Percentiles rank a stretch among this genome's conserved stretches.
phyloP scores from a whole-genome alignment of 176 grass and related monocot genomes.

The Carex parvula region DNA sequence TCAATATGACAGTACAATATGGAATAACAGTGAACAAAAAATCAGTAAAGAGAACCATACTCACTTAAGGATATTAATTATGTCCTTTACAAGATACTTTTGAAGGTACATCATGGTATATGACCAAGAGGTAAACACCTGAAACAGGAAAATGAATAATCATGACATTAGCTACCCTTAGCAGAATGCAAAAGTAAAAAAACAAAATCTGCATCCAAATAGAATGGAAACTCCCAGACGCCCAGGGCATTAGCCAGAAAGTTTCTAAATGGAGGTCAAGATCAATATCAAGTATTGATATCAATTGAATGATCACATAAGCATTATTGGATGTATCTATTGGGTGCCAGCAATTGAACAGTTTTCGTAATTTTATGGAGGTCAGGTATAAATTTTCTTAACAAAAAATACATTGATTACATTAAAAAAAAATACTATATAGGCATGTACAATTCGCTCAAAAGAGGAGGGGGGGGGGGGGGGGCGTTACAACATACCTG shows the following conservation, averaged over 20 bases:
- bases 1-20: neutral
- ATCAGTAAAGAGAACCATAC: conserved; percentile 29
- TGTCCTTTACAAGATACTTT: conserved; percentile 91
- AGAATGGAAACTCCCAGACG: neutral
- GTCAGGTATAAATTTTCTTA: too few species aligned
- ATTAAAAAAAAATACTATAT: too few species aligned
- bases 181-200: conserved; percentile 7
- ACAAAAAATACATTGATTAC: too few species aligned
- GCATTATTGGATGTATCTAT: too few species aligned
- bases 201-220: neutral
- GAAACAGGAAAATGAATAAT: conserved; percentile 30
- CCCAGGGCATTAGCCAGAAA: too few species aligned
- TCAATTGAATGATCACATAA: too few species aligned
- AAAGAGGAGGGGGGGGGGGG: too few species aligned
- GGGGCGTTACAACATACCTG: conserved; percentile 41
- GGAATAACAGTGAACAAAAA: neutral
- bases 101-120: conserved; percentile 96
- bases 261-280: too few species aligned
- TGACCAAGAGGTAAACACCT: conserved; percentile 98
- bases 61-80: conserved; percentile 72
- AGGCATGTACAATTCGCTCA: too few species aligned
- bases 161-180: neutral
- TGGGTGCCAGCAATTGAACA: too few species aligned
- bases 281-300: too few species aligned
- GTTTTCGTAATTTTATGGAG: too few species aligned